Evolutionary conservation across 2,329 filamentous ascomycete genomes (phyloP), one percentile per base, ranked within the genome.

Genomic region (Colletotrichum tabaci): DNA sequence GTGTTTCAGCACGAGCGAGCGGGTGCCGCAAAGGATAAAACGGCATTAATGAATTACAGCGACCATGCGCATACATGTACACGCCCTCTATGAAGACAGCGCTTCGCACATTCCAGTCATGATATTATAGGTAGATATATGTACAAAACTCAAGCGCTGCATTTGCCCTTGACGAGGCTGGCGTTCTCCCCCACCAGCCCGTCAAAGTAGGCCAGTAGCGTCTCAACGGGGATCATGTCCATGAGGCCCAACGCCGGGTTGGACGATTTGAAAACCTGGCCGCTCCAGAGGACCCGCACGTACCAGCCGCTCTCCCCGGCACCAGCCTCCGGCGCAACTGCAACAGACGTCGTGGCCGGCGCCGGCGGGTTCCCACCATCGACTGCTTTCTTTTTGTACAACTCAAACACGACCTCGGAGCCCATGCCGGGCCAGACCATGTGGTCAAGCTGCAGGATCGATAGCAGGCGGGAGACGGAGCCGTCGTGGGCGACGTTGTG

Each of bases 371-470:
- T 23, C 26, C 35, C 18, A 30, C 67, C 53, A 12, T 60, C 56
- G 16, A 35, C 66, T 10, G 44, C 38, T 4, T 30, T 26, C 30
- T 63, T 47, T 35, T 77, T 74, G 76, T 91, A 95, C 40, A 95
- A 78, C 82, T 96, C 93, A 78, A 95, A 94, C 0, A 95, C 88
- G 0, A 96, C 85, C 81, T 96, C 93, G 12, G 89, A 86, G 0
- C 93, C 93, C 93, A 96, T 95, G 0, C 93, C 93, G 0, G 93
- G 93, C 93, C 93, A 96, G 1, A 94, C 90, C 93, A 96, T 96
- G 63, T 85, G 80, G 26, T 94, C 91, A 1, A 93, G 77, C 81
- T 96, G 93, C 77, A 96, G 78, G 18, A 95, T 87, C 2, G 89
- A 89, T 26, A 96, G 83, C 8, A 96, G 76, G 2, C 90, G 83